These are phyloP conservation scores for Heliamphora exappendiculata DNA, from an alignment of 148 eudicot genomes.

Conservation along the genomic window DNA sequence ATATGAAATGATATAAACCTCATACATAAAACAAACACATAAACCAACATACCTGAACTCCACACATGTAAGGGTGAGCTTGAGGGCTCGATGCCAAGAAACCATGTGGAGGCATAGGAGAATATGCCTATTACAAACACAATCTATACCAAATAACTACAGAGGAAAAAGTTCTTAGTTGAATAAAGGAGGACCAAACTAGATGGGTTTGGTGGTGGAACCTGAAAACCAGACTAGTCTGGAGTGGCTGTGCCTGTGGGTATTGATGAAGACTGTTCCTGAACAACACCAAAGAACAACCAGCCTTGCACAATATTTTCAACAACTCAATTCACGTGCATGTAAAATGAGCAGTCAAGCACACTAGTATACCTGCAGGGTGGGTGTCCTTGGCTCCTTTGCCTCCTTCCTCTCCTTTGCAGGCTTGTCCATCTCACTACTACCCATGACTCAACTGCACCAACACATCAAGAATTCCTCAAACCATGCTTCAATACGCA, in stretches of 20 bases:
- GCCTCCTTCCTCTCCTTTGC: constrained; percentile 53
- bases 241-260: constrained; percentile 56
- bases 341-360: neutral
- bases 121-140: constrained; percentile 61
- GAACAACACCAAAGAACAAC: constrained; percentile 14
- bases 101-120: constrained; percentile 90
- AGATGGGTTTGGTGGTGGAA: constrained; percentile 20
- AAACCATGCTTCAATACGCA: constrained; percentile 15
- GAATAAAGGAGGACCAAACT: neutral
- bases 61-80: constrained; percentile 99
- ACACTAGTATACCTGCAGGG: constrained; percentile 32
- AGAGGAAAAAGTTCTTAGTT: neutral
- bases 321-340: neutral
- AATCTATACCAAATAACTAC: neutral
- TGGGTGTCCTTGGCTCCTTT: constrained; percentile 57
- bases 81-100: constrained; percentile 84
- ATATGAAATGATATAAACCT: no score
- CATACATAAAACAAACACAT: neutral
- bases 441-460: constrained; percentile 46
- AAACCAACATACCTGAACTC: constrained; percentile 68
- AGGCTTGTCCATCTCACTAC: constrained; percentile 76
- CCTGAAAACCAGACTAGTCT: constrained; percentile 97
- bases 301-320: no score
- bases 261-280: constrained; percentile 66
- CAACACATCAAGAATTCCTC: neutral